Base-by-base conservation (phyloP, 2,329 filamentous ascomycete species). In the Aureobasidium sp. region DNA sequence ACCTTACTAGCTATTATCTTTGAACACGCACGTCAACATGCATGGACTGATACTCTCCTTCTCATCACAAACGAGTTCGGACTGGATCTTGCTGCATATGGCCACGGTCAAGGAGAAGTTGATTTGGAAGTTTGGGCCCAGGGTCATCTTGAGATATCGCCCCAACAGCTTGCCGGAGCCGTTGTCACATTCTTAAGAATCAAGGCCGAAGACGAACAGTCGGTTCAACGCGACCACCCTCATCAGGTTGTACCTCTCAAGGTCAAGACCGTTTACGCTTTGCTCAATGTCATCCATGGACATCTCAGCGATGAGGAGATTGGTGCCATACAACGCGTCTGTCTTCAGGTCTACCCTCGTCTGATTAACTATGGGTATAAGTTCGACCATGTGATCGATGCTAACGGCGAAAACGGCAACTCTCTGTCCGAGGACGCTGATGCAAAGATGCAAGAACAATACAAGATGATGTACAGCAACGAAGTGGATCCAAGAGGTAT, bases 401-500 rank as follows among this genome's bases (percentile, higher is more conserved):
- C 82, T 10, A 96, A 95, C 71, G 89, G 91, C 48, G 84, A 86
- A 68, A 84, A 87, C 24, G 87, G 90, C n/a, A 96, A 97, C 70
- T 82, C 84, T 1, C 82, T 99, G 1, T 88, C 92, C 0, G 81
- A 84, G 24, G 85, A 87, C 26, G 90, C 93, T 60, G 92, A 96
- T 67, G 85, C 84, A 66, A 90, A 91, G 73, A 99, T 99, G 94
- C 92, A 97, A 71, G 91, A 97, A 67, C 87, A 96, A 66, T 99
- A 97, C 74, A 97, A 96, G 75, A 90, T 90, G 70, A 97, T 99
- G 92, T 99, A 99, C 72, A 89, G 90, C 67, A 88, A 90, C 67
- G 91, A 97, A 67, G 86, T 92, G 24, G 88, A 93, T 65, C 89
- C 97, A 20, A 85, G 90, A 61, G 86, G 90, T 61, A 89, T 99